Base-by-base conservation (phyloP, 129 eudicot species). In the Oenanthe sinensis region DNA sequence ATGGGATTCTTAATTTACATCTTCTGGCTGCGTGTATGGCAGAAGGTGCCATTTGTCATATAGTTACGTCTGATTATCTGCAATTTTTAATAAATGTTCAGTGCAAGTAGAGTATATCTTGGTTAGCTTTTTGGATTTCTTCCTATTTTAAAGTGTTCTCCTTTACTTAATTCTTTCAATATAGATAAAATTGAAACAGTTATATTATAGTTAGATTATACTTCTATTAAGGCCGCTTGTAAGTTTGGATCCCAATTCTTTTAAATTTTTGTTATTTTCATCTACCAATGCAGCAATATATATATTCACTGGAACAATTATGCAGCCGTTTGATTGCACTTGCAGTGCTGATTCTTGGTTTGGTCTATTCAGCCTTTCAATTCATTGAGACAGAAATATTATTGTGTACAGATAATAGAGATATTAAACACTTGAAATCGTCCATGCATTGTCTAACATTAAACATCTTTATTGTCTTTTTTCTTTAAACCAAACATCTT, bases 21-120 rank as follows among this genome's bases (percentile, higher is more conserved):
- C 48, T 77, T 74, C 69, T 74, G 75, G 67, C 46, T 54, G 77
- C 78, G 75, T 81, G 60, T 11, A 80, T 30, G 20, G 63, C 65
- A 49, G 42, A 39, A 55, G 60, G 17, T 15, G 54, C 69, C 37
- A 17, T 58, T 20, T 77, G 68, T 77, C 20, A 40, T 77, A 24
- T 67, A 67, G 22, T 30, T 67, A 33, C 13, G 5, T 13, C 42
- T 5, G 46, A 39, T 22, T 19, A 60, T 22, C 62, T 58, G 70
- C 33, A 17, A 62, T 77, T 77, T 60, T 77, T 42, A n/a, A 50
- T 0, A 15, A 15, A 8, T 26, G 67, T 48, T 33, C 46, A 8
- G 45, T 40, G 36, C 49, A 74, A n/a, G 58, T 44, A 46, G 55
- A 74, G 42, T 30, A 14, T 9, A 30, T 65, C 71, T 60, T 24